Evolutionary conservation across 2,329 filamentous ascomycete species (phyloP).

Genomic region (Gyromitra esculenta): DNA sequence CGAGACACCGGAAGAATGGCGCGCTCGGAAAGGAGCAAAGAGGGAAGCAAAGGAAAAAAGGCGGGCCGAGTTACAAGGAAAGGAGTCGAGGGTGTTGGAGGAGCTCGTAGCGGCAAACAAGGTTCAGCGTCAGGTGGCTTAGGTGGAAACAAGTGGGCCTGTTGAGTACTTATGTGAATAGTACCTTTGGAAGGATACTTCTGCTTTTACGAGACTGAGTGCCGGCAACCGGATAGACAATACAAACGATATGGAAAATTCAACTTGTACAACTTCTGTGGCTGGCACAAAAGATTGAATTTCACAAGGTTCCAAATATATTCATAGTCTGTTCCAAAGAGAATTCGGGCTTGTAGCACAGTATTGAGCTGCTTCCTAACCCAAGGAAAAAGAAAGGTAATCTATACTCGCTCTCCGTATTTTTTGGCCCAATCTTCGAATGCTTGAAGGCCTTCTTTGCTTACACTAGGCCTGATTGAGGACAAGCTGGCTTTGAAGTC

Average conservation of each 20-base stretch:
- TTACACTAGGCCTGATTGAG: slow-evolving; percentile 90
- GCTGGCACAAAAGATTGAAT: not conserved
- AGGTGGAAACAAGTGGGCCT: not conserved
- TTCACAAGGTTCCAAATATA: not conserved
- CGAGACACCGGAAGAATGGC: slow-evolving; percentile 47
- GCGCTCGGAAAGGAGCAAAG: slow-evolving; percentile 36
- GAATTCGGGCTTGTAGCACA: no score
- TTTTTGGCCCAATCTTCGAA: slow-evolving; percentile 95
- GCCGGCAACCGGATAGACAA: not conserved
- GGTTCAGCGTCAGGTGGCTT: not conserved
- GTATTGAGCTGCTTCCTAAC: not conserved
- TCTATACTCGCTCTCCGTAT: slow-evolving; percentile 78
- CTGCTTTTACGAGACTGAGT: not conserved
- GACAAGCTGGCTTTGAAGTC: slow-evolving; percentile 86
- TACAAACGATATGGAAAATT: not conserved
- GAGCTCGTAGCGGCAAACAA: not conserved
- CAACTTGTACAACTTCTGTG: not conserved
- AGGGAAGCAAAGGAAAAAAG: slow-evolving; percentile 23
- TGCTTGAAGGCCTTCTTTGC: slow-evolving; percentile 80
- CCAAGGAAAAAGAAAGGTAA: not conserved
- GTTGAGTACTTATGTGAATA: not conserved
- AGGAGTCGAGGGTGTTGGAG: not conserved
- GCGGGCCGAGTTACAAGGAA: slow-evolving; percentile 8
- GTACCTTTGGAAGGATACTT: not conserved
- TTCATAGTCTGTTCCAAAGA: no score